Percentiles rank a stretch among this genome's conserved stretches.
Evolutionary conservation across 2,329 filamentous ascomycete species (phyloP).

Genomic region (Talaromyces sp.): DNA sequence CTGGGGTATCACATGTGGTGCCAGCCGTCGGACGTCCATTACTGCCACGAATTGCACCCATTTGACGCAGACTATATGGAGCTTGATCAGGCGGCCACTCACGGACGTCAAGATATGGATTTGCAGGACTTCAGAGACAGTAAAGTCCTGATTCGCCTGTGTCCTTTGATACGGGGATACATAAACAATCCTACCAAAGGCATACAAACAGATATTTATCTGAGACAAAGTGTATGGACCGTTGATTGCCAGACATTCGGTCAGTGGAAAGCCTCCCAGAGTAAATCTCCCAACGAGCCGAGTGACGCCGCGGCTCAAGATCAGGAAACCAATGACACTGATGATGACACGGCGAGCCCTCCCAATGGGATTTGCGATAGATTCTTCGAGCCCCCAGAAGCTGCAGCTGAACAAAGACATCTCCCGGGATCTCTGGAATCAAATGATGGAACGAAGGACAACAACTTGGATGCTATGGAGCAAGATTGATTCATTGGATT

Average conservation of each 20-base stretch:
- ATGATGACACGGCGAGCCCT: background rate
- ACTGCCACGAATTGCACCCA: background rate
- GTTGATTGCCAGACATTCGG: background rate
- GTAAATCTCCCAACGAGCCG: background rate
- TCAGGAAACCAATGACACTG: too few species aligned
- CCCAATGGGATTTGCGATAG: background rate
- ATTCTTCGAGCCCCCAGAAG: background rate
- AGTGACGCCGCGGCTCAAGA: too few species aligned
- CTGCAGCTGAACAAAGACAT: background rate
- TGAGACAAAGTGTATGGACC: constrained; percentile 7
- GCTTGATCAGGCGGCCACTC: background rate
- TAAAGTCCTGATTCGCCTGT: background rate
- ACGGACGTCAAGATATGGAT: background rate
- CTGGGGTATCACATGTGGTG: constrained; percentile 7
- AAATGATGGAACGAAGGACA: background rate
- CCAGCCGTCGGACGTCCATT: background rate
- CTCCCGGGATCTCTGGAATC: background rate
- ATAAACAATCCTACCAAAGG: background rate
- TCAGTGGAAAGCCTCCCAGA: background rate
- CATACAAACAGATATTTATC: background rate
- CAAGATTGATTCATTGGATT: background rate
- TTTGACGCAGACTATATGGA: background rate
- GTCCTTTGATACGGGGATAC: background rate
- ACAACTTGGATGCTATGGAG: background rate
- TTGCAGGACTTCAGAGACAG: background rate